Conservation (phyloP, 129 eudicot species). For the Ambrosia trifida region DNA sequence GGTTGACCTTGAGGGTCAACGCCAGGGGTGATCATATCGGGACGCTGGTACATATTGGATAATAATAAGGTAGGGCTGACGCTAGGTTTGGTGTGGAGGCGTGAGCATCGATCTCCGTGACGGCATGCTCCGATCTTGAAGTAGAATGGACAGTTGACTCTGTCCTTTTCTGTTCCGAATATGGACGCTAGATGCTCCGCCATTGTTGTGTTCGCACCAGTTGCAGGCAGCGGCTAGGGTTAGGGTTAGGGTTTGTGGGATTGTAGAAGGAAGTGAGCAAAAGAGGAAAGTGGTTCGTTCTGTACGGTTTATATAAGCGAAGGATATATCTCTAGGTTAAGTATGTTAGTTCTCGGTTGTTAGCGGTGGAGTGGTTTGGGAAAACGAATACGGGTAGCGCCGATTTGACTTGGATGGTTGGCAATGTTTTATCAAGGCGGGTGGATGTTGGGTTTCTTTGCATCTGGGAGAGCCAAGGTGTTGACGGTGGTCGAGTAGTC, state of each 20-base stretch:
- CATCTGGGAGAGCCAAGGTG: no score
- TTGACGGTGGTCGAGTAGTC: no score
- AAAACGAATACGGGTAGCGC: no score
- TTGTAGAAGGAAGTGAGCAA: constrained; percentile 13
- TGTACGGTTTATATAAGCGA: not conserved
- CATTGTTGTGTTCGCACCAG: constrained; percentile 40
- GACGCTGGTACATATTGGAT: constrained; percentile 93
- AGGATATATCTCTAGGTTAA: no score
- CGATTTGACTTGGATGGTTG: no score
- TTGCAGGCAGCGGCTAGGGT: constrained; percentile 38
- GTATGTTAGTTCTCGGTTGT: no score
- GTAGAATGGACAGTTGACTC: constrained; percentile 95
- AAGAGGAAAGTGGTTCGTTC: not conserved
- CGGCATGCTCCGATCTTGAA: constrained; percentile 97
- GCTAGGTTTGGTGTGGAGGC: constrained; percentile 90
- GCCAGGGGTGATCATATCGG: constrained; percentile 89
- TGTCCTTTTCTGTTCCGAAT: constrained; percentile 90
- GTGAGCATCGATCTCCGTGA: constrained; percentile 88
- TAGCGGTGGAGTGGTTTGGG: no score
- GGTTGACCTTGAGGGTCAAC: constrained; percentile 88
- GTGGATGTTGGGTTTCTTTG: no score
- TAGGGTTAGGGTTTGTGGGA: constrained; percentile 36
- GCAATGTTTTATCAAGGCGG: no score
- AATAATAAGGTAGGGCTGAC: constrained; percentile 79
- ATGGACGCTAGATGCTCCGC: constrained; percentile 93